These are phyloP conservation scores for Amanita thiersii DNA, from an alignment of 768 basidiomycete species.

Conservation along the genomic window DNA sequence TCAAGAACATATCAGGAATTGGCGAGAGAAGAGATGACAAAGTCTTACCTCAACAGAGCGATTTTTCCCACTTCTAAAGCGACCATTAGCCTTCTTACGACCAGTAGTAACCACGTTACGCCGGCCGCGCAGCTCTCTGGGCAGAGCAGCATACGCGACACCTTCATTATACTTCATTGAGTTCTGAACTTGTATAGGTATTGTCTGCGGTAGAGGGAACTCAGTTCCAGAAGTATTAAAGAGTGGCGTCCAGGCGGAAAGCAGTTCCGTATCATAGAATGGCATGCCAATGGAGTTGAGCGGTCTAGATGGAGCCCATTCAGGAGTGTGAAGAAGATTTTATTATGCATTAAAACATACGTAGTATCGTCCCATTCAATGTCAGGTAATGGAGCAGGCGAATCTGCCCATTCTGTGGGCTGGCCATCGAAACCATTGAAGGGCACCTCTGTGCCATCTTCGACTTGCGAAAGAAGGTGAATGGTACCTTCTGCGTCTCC, in stretches of 20 bases:
- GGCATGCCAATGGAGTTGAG: constrained; percentile 88
- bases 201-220: constrained; percentile 65
- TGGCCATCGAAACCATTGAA: constrained; percentile 90
- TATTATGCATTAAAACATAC: constrained; percentile 34
- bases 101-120: constrained; percentile 64
- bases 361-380: constrained; percentile 81
- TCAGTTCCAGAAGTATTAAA: constrained; percentile 31
- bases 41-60: constrained; percentile 39
- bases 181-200: constrained; percentile 70
- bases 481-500: constrained; percentile 83
- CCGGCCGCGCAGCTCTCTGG: constrained; percentile 76
- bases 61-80: constrained; percentile 81
- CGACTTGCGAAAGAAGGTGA: constrained; percentile 71
- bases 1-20: constrained; percentile 14
- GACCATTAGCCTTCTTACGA: constrained; percentile 47
- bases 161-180: constrained; percentile 85
- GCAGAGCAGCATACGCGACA: constrained; percentile 82
- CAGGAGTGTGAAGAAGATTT: background rate
- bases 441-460: constrained; percentile 53
- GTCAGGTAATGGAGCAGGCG: constrained; percentile 55
- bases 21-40: background rate
- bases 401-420: constrained; percentile 78
- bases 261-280: constrained; percentile 61
- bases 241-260: constrained; percentile 61
- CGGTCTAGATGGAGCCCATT: constrained; percentile 41